Evolutionary conservation across 306 rosid genomes (phyloP).

Genomic region (Sophora flavescens): DNA sequence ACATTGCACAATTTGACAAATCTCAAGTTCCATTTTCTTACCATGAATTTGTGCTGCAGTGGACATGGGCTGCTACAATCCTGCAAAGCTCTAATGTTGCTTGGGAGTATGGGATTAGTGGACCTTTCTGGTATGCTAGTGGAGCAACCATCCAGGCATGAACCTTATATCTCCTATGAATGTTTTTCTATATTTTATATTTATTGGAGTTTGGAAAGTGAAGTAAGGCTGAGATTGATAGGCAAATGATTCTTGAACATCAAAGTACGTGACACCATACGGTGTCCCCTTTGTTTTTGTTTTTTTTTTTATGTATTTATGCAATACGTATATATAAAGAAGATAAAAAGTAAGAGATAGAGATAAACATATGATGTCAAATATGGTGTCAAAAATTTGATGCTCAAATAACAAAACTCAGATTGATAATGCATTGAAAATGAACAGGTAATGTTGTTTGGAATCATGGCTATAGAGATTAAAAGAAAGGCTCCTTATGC

Average conservation of each 20-base stretch:
- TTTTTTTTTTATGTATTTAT: too few relatives aligned
- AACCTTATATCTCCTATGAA: constrained; percentile 7
- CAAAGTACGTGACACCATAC: too few relatives aligned
- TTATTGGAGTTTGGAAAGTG: constrained; percentile 18
- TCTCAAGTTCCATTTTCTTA: constrained; percentile 10
- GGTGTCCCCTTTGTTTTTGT: too few relatives aligned
- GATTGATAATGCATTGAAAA: not conserved
- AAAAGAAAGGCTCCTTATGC: constrained; percentile 97
- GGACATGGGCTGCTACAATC: constrained; percentile 98
- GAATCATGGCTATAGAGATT: constrained; percentile 95
- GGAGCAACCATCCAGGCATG: constrained; percentile 96
- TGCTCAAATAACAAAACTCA: too few relatives aligned
- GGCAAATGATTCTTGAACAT: too few relatives aligned
- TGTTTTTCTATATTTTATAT: not conserved
- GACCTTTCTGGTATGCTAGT: constrained; percentile 99
- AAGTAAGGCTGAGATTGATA: not conserved
- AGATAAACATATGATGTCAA: too few relatives aligned
- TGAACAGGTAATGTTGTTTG: constrained; percentile 83
- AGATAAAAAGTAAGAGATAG: too few relatives aligned
- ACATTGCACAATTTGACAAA: not conserved
- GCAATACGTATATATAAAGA: too few relatives aligned
- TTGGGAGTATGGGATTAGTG: constrained; percentile 95
- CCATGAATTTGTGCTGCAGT: constrained; percentile 55
- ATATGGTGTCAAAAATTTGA: too few relatives aligned
- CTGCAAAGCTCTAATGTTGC: constrained; percentile 96